Base-by-base conservation (phyloP, 768 basidiomycete species). In the Termitomyces bulborhizus region DNA sequence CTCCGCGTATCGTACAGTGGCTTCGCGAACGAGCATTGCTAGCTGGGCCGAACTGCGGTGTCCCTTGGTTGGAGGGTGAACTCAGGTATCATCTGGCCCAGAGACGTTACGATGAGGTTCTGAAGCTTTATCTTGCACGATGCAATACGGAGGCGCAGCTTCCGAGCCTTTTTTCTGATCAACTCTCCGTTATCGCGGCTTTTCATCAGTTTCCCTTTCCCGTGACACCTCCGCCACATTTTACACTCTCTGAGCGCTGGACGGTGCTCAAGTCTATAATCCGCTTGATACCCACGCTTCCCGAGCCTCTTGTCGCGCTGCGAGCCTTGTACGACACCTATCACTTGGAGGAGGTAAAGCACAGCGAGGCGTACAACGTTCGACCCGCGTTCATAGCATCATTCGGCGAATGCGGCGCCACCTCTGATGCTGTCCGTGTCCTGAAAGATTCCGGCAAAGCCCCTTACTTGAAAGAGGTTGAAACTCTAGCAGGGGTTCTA, bases 241-340 rank as follows among this genome's bases (percentile, higher is more conserved):
- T 37, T 4, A 2, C 21, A 8, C 44, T 52, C 24, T 44, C 49
- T 16, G 29, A 57, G 39, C 56, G 46, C 37, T 60, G 62, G 58
- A 44, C 58, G n/a, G 41, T 60, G 13, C 46, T 58, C 6, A 57
- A 57, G 36, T 18, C 63, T 15, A 57, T 64, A 51, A 51, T 62
- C 18, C 45, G 42, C 5, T 56, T 64, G 36, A 40, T 57, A 3
- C 29, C 46, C 8, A 45, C 41, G 2, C 51, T 64, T 5, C 57
- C 59, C 1, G 34, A 46, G 11, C 60, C 56, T 8, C 41, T 60
- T 13, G 45, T 29, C 7, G 42, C 51, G 9, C 32, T 64, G 11
- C 46, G 43, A 21, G 34, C 16, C n/a, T 51, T 64, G 16, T 62
- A 62, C 52, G 24, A 39, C 6, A 18, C 55, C 7, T 64, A 54